Evolutionary conservation across 805 yeast genomes (phyloP), one percentile per base, ranked within the genome.

Genomic region (Ogataea pignaliae): DNA sequence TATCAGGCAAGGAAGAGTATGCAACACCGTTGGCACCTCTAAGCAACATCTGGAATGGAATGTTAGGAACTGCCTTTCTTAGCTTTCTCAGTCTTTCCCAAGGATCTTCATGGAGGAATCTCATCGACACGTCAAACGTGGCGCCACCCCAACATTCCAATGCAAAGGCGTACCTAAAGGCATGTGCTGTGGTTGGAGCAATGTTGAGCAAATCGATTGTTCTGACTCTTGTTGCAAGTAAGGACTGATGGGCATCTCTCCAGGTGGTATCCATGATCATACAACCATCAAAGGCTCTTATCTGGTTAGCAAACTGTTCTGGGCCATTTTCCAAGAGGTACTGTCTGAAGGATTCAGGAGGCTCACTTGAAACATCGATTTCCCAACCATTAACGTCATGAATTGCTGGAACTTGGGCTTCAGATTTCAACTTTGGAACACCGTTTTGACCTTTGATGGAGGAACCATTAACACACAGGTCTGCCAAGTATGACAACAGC

Each of bases 131-230:
- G 63, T 93, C 99, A 60, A 93, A 93, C 33, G 99, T 93, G 43
- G 99, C 99, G 70, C 99, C 99, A 71, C 99, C 99, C 99, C 99
- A 93, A 75, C 99, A 93, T 72, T 93, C 99, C 43, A 93, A 73
- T 15, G 99, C 93, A 66, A 89, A 93, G 3, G 96, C 95, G 51
- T 91, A 90, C 53, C 83, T 69, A 56, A 89, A 71, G 16, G 96
- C 98, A 61, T 85, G 83, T 3, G 97, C 87, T 29, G 99, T 93
- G 45, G 95, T 80, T 47, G 89, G 90, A 17, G 99, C 99, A 71
- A 93, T 88, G 56, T 89, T 85, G 41, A 84, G 72, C 60, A 93
- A 72, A 68, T 93, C 99, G 55, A 86, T 78, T 18, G 99, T 93
- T 71, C 99, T 83, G 33, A 93, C 95, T 70, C 99, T 85, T 35